Evolutionary conservation across 805 yeast species (phyloP).

Genomic region (Torulaspora gathmanii): DNA sequence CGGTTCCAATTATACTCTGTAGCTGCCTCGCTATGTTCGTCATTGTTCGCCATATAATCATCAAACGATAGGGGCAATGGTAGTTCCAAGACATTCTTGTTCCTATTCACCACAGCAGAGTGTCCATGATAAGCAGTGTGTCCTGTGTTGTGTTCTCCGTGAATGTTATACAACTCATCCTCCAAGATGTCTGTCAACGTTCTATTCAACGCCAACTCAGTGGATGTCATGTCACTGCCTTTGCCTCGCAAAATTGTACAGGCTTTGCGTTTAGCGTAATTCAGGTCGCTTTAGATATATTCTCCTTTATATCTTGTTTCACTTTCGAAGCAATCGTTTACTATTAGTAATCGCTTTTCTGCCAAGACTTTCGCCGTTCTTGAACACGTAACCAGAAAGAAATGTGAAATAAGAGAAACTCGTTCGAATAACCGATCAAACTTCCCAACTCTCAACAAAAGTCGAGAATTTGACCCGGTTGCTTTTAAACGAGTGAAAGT

Average conservation of each 20-base stretch:
- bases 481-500: neutral
- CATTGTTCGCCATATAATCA: conserved; percentile 6
- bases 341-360: conserved; percentile 8
- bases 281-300: no score
- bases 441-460: neutral
- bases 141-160: conserved; percentile 1
- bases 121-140: conserved; percentile 7
- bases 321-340: neutral
- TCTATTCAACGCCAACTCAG: conserved; percentile 21
- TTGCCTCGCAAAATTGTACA: neutral
- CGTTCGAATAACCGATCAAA: neutral
- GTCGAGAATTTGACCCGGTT: neutral
- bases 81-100: conserved; percentile 11
- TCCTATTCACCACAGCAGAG: neutral
- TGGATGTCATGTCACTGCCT: conserved; percentile 14
- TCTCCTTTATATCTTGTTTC: neutral
- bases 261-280: no score
- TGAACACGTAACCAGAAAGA: neutral
- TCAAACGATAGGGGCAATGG: conserved; percentile 12
- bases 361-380: neutral
- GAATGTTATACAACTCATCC: conserved; percentile 31
- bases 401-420: neutral
- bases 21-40: neutral
- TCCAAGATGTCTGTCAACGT: conserved; percentile 35
- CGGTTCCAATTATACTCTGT: conserved; percentile 3